phyloP scores from a whole-genome alignment of 2,329 filamentous ascomycete genomes.

The Pezicula rhizophila region DNA sequence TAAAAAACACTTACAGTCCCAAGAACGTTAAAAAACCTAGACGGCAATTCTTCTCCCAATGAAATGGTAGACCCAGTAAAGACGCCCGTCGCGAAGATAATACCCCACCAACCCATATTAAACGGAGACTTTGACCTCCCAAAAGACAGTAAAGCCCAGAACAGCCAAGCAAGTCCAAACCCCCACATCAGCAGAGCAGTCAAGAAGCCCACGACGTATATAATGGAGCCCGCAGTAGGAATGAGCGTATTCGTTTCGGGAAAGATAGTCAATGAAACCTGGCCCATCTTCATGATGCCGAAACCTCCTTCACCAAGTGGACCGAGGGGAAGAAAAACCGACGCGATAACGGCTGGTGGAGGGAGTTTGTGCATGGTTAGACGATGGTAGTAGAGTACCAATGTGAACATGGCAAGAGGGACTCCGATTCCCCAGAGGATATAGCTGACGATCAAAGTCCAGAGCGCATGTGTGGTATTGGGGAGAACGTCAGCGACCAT shows the following conservation, averaged over 20 bases:
- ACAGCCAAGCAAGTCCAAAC: too few relatives aligned
- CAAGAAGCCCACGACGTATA: too few relatives aligned
- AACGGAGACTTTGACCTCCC: too few relatives aligned
- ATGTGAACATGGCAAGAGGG: constrained; percentile 52
- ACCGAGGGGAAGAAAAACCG: constrained; percentile 59
- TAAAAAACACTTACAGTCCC: constrained; percentile 40
- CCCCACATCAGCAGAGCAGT: too few relatives aligned
- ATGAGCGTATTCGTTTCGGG: constrained; percentile 15
- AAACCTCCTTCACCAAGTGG: constrained; percentile 62
- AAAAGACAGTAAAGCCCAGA: too few relatives aligned
- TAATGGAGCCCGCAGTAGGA: constrained; percentile 19
- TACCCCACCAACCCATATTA: constrained; percentile 51
- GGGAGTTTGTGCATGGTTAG: constrained; percentile 60
- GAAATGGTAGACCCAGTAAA: constrained; percentile 42
- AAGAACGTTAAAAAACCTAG: constrained; percentile 48
- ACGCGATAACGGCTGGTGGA: constrained; percentile 59
- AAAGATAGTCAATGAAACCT: constrained; percentile 8
- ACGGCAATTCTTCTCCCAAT: constrained; percentile 44
- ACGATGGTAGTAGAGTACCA: constrained; percentile 63
- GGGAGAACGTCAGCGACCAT: constrained; percentile 53
- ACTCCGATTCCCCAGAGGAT: constrained; percentile 61
- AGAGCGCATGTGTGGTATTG: constrained; percentile 46
- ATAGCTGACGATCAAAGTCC: constrained; percentile 57
- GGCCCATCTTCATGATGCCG: constrained; percentile 26
- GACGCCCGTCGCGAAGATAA: constrained; percentile 49